Evolutionary conservation across 1,139 yeast genomes (phyloP), one percentile per base, ranked within the genome.

Genomic region (Nakaseomyces kungkrabaensis): DNA sequence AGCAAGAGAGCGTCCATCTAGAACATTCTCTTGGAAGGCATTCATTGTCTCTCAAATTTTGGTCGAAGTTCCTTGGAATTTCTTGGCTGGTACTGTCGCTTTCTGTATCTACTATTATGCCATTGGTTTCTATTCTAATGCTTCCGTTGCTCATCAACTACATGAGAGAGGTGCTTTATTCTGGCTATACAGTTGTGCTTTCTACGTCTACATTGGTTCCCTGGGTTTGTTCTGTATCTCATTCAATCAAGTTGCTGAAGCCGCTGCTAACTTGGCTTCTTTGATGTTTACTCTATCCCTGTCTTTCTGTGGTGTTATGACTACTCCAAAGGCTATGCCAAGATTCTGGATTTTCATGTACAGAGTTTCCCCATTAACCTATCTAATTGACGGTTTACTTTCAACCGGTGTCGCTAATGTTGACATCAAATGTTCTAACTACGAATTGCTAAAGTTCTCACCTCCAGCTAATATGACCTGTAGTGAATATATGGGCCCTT

Each of bases 61-160:
- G 22, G 80, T 77, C 34, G 95, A 86, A 61, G 63, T 85, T 32
- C 94, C 95, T 25, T 84, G 85, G 82, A 83, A 83, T 59, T 58
- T 78, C 13, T 51, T 80, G 3, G 71, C 75, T 50, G 88, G 86
- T 52, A 78, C 88, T 0, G 27, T 83, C 7, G 74, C 82, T 4
- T 86, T 75, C 70, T 76, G 85, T 63, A 76, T 82, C 53, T 85
- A 85, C 81, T 87, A 85, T 68, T 87, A 83, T 62, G 92, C 95
- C 4, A 77, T 85, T 53, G 95, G 90, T 1, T 68, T 80, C 49
- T 77, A 79, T 59, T 54, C 62, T 11, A 81, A 81, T 63, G 82
- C 86, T 4, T 63, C 61, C 3, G 70, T 69, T 24, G 80, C 86
- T 37, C 78, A 78, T 49, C 64, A 70, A 43, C 66, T 71, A 42